Base-by-base conservation (phyloP, 225 moss, liverwort and hornwort genomes). In the Physcomitrium patens region DNA sequence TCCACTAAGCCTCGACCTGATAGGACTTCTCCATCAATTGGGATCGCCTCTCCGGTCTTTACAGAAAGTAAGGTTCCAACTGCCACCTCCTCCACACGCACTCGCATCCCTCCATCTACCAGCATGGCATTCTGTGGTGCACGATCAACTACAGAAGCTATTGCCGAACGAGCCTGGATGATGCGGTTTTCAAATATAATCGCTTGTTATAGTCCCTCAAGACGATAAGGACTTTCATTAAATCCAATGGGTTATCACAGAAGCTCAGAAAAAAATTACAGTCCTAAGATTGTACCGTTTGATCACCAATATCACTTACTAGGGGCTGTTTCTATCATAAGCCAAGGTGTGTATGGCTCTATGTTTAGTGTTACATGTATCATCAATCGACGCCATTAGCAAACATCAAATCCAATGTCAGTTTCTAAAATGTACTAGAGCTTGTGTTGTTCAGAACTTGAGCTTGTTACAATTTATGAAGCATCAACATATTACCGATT, bases 1-100 rank as follows among this genome's bases (percentile, higher is more conserved):
- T 99, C 97, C 77, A 99, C 78, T 46, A 84, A 89, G 71, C 97
- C 91, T 80, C 90, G 91, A 49, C 97, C 94, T 59, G 93, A 91
- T 45, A 84, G 80, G 49, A 99, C 90, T 84, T 90, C 91, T 79
- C 97, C 94, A 79, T 99, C 97, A 70, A 99, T 87, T 45, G 97
- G 97, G 72, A 99, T 84, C 5, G 90, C 86, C 71, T 99, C 94
- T 72, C 94, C 94, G 12, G 91, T 85, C 81, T 93, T 97, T 16
- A 99, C 93, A 69, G 94, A 86, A 72, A 99, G 87, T 37, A 91
- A 79, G 27, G 91, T 90, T 78, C 93, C 97, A 43, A 93, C 77
- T 54, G 77, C 74, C 57, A 99, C 93, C 49, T 93, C 97, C 67
- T 99, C 94, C 58, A 94, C 94, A 71, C 77, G 74, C 27, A 99